Evolutionary conservation across 805 yeast species (phyloP), one percentile per base, ranked within the genome.

Genomic region (Spathaspora boniae): DNA sequence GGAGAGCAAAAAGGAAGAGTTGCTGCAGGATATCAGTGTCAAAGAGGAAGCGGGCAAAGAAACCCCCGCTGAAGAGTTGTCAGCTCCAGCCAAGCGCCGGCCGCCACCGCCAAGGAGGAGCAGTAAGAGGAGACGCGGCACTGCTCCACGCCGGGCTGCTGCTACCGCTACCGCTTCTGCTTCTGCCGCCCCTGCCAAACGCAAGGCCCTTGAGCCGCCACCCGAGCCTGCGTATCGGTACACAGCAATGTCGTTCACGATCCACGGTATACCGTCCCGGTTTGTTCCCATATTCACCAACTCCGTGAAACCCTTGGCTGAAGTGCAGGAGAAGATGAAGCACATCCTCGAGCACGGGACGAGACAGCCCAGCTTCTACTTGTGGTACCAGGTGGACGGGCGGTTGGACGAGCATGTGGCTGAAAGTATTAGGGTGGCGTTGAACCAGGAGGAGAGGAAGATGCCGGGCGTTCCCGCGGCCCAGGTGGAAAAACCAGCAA

Each of bases 301-400:
- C 47, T 80, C 94, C 56, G 80, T 85, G 26, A 65, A 72, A 24
- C 73, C 78, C 2, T 48, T 67, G 11, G 76, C 74, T 2, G 66
- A 73, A 12, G 91, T 82, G 0, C 74, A 70, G 32, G 57, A 60
- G 12, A 60, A 69, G 14, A 87, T 91, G 96, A 67, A 69, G 26
- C 61, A 68, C 7, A 72, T 81, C 4, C 54, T 87, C 37, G 62
- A 65, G 11, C 62, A 58, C 14, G 95, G 96, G 2, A 65, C 68
- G 1, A 68, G 87, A 39, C 59, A 78, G 3, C 62, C 81, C 5
- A 75, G 75, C 22, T 76, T 77, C 46, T 74, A 82, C 52, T 62
- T 87, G 15, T 88, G 96, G 96, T 86, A 82, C 50, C 86, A 84
- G 47, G 68, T 91, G 8, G 93, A 84, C 55, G 89, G 87, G 0